Base-by-base conservation (phyloP, 1,284 basidiomycete species). In the Ustilago shanxiensis region DNA sequence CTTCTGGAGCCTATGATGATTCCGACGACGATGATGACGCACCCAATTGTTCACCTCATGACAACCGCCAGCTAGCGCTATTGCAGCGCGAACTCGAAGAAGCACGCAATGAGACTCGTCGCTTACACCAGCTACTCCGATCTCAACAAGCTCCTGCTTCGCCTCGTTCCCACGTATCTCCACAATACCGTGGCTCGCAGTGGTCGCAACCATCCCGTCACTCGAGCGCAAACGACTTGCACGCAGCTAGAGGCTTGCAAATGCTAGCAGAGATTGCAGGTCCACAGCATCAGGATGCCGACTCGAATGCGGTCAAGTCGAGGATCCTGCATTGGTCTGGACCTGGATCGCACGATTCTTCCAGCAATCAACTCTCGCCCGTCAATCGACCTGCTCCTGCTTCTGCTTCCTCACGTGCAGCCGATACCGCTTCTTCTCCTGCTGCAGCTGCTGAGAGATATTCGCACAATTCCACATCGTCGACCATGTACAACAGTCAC, bases 261-360 rank as follows among this genome's bases (percentile, higher is more conserved):
- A 70, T 75, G 72, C 72, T 75, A n/a, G 67, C 68, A 29, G 72
- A 75, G 58, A 75, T 75, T 31, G 67, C 72, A 9, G 66, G 63
- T 1, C 72, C 72, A 3, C 66, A 65, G 24, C 72, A 74, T 49
- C 72, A 69, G 55, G 72, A 69, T 41, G 72, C 72, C 26, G 51
- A 62, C 28, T 63, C 66, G 18, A 69, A 74, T 14, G 66, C 66
- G 1, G 58, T 41, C 58, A 69, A 69, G 26, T 65, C 66, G 4
- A 52, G 72, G 31, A 74, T 74, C 37, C 47, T 74, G 1, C 61
- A 69, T 20, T 74, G 72, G 72, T 53, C 66, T 0, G 52, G 53
- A 4, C 61, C 65, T 6, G 53, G 22, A 7, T 73, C 70, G 0
- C 63, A 65, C 26, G 53, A 60, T 5, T 56, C 64, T n/a, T 52